These are phyloP conservation scores for Malus hybrid DNA, from an alignment of 331 rosid genomes.

Conservation along the genomic window DNA sequence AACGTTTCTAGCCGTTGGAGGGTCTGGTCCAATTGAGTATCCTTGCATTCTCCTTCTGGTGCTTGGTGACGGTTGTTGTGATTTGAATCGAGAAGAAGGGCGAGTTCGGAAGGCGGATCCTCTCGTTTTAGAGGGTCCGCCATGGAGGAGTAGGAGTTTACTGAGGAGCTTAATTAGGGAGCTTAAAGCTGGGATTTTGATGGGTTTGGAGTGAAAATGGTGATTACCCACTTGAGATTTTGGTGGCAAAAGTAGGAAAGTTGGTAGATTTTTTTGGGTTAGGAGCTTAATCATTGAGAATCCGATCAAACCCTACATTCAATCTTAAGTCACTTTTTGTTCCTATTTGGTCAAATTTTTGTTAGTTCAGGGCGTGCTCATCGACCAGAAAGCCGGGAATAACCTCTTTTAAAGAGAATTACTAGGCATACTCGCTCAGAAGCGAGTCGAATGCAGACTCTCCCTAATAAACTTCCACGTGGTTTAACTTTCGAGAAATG, in stretches of 20 bases:
- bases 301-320: not conserved
- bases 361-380: not conserved
- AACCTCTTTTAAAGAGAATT: not conserved
- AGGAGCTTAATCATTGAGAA: not conserved
- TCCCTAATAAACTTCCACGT: too few species aligned
- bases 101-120: slow-evolving; percentile 7
- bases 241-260: not conserved
- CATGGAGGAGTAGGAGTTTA: not conserved
- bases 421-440: too few species aligned
- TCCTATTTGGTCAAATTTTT: too few species aligned
- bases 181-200: not conserved
- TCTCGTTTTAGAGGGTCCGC: slow-evolving; percentile 30
- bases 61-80: slow-evolving; percentile 6
- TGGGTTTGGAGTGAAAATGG: not conserved
- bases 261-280: not conserved
- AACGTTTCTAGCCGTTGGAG: slow-evolving; percentile 37
- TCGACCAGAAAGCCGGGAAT: too few species aligned
- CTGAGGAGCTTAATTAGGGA: not conserved
- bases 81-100: slow-evolving; percentile 29
- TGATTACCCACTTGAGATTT: slow-evolving; percentile 15
- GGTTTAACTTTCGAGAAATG: too few species aligned
- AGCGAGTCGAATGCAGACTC: too few species aligned
- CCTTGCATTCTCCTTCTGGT: slow-evolving; percentile 10
- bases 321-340: not conserved
- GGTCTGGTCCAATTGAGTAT: slow-evolving; percentile 31